Base-by-base conservation (phyloP, 2,329 filamentous ascomycete genomes). In the Alternaria consortialis region DNA sequence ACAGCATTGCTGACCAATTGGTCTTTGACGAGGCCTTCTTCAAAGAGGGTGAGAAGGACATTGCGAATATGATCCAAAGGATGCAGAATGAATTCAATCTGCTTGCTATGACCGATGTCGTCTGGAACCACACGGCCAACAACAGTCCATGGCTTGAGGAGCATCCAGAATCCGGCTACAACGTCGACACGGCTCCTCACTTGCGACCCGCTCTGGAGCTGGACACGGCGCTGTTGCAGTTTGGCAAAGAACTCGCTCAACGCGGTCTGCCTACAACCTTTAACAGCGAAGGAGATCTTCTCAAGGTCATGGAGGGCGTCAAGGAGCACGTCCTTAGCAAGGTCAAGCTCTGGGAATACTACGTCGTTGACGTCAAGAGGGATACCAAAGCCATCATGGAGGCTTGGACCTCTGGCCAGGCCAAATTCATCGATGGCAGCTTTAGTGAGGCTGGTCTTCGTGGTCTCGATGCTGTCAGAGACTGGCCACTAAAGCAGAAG, bases 121-220 rank as follows among this genome's bases (percentile, higher is more conserved):
- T 99, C 44, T 93, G 95, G 84, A 99, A 99, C 75, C 95, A 99
- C 81, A 99, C 95, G 4, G 94, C 95, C 7, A 88, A 97, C 82
- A 98, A 98, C 80, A 96, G 91, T 80, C 87, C 90, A 71, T 99
- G 95, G 95, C 86, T 99, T 11, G 86, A 96, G 75, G 91, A 96
- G 62, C 94, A 99, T 74, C 95, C 96, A 0, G 95, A 99, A 71
- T 91, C 93, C 44, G 95, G 95, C 15, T 99, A 99, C 84, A 99
- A 96, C 77, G 84, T 97, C 66, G 89, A 89, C 40, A 98, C 94
- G 0, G 94, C 95, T 0, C 95, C 95, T 9, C 88, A 87, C 84
- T 77, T 90, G 39, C 82, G 85, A 68, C 80, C 87, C 43, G 87
- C 88, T 4, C 83, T 97, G 15, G 91, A 93, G 60, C 84, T 98